A percentile compares a stretch with the other conserved stretches of the same genome.
phyloP scores from a whole-genome alignment of 768 basidiomycete species.

The Phylloporus sp. region DNA sequence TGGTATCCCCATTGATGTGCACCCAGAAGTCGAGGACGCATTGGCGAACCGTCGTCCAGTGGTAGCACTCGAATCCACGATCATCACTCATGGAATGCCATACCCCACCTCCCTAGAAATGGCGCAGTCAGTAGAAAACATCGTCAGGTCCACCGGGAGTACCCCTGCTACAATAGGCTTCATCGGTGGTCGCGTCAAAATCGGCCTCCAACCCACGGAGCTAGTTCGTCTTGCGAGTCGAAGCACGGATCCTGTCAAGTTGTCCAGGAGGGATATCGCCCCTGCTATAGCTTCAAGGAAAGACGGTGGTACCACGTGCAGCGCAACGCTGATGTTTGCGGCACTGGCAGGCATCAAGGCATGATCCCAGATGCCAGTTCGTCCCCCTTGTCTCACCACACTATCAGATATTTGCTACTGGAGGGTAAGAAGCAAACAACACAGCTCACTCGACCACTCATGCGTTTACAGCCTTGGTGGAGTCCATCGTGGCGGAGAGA shows the following conservation, averaged over 20 bases:
- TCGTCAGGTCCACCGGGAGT: constrained; percentile 70
- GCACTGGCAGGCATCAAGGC: constrained; percentile 86
- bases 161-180: constrained; percentile 90
- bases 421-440: constrained; percentile 56
- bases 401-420: constrained; percentile 79
- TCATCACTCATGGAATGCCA: constrained; percentile 91
- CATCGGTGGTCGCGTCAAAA: constrained; percentile 76
- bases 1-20: constrained; percentile 54
- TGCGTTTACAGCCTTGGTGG: constrained; percentile 59
- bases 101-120: constrained; percentile 72
- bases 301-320: constrained; percentile 81
- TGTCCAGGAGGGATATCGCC: constrained; percentile 79
- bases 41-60: constrained; percentile 59
- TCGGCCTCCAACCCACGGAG: constrained; percentile 66
- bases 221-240: constrained; percentile 64
- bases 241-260: constrained; percentile 46
- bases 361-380: constrained; percentile 1
- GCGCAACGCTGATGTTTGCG: constrained; percentile 68
- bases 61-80: constrained; percentile 88
- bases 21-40: constrained; percentile 82
- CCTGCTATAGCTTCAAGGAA: constrained; percentile 60
- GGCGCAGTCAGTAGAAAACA: constrained; percentile 63
- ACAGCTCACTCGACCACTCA: constrained; percentile 1
- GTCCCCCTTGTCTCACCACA: constrained; percentile 6
- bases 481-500: constrained; percentile 74